These are phyloP conservation scores for Arabidopsis hybrid DNA, from an alignment of 441 rosid species.

Conservation along the genomic window DNA sequence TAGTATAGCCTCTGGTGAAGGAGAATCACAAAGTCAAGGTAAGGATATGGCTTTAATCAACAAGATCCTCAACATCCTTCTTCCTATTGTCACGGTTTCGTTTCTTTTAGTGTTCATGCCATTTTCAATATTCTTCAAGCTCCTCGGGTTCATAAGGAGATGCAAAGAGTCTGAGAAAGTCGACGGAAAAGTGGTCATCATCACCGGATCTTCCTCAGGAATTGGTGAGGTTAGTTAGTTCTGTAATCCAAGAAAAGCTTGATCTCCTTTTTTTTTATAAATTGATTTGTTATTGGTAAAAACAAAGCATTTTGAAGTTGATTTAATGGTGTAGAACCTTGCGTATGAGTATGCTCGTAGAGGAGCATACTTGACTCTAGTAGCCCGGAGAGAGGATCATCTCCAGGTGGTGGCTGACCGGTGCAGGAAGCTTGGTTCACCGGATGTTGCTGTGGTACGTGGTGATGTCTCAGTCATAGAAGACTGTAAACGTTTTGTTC, in stretches of 20 bases:
- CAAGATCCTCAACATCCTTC: slow-evolving; percentile 38
- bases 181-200: slow-evolving; percentile 65
- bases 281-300: too few species aligned
- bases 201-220: slow-evolving; percentile 75
- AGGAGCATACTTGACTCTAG: slow-evolving; percentile 62
- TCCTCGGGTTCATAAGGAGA: slow-evolving; percentile 28
- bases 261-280: background rate
- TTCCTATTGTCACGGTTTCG: slow-evolving; percentile 31
- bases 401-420: slow-evolving; percentile 49
- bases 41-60: slow-evolving; percentile 36
- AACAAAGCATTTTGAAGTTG: background rate
- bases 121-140: slow-evolving; percentile 33
- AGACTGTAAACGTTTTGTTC: slow-evolving; percentile 55
- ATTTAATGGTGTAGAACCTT: slow-evolving; percentile 50
- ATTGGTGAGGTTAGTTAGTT: slow-evolving; percentile 60
- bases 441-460: slow-evolving; percentile 46
- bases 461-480: slow-evolving; percentile 60
- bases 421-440: slow-evolving; percentile 53
- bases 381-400: slow-evolving; percentile 55
- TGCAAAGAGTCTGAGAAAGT: slow-evolving; percentile 52
- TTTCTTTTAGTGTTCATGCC: slow-evolving; percentile 38
- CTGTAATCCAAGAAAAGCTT: background rate
- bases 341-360: slow-evolving; percentile 70
- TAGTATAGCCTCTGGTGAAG: background rate
- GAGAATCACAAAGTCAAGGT: slow-evolving; percentile 2